Evolutionary conservation across 176 grass and related monocot species (phyloP), one percentile per base, ranked within the genome.

Genomic region (Avena insularis): DNA sequence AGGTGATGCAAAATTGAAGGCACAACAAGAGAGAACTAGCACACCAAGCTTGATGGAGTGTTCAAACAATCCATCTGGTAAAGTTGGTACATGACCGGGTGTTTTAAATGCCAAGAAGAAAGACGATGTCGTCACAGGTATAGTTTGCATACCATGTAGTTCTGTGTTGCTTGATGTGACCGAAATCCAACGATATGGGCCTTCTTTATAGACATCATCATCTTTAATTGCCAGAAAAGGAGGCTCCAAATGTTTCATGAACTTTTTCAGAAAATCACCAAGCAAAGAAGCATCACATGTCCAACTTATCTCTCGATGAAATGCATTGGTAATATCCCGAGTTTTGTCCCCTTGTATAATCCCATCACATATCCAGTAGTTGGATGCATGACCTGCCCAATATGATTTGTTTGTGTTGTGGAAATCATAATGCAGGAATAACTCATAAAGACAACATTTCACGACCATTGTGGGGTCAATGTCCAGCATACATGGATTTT

Each of bases 1-100:
- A 12, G 75, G 75, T 79, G 63, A 86, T 47, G 49, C 14, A 86
- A 86, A 79, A 8, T n/a, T 29, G 2, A 85, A 78, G 62, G 38
- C 53, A 74, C 82, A 84, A 4, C 8, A 7, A 16, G 5, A 61
- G 0, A 84, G 54, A 31, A 61, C 0, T 5, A 84, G 9, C 14
- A 84, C 69, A 6, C 17, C 33, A 5, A 83, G 81, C 4, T 40
- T 55, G 29, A 0, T 71, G 1, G 49, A 72, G 0, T 45, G 8
- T 1, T 45, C 43, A 38, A 83, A 72, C 2, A 43, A 46, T 0
- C 4, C 80, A 55, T 69, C 3, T 10, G 65, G 2, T 13, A 70
- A 40, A 10, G 7, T 8, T 21, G 1, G 0, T 15, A 25, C 16
- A 5, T 5, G 21, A 12, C 2, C 6, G 0, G 2, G 8, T 3